Evolutionary conservation across 306 rosid genomes (phyloP).

Genomic region (Rosa multiflora): DNA sequence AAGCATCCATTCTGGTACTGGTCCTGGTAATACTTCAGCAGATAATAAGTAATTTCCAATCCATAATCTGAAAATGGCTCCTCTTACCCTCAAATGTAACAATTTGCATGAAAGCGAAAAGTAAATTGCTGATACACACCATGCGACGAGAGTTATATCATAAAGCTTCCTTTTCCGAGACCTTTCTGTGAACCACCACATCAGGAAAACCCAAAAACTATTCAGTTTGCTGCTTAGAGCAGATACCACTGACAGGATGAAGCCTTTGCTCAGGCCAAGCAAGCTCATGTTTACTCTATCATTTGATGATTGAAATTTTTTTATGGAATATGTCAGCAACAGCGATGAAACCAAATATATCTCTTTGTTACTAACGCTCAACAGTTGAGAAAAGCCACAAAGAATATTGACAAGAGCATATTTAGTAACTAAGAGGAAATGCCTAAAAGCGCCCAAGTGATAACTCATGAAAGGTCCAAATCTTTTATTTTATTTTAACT

Average conservation of each 20-base stretch:
- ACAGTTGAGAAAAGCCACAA: neutral
- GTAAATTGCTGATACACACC: neutral
- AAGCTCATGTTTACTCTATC: neutral
- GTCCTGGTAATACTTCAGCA: neutral
- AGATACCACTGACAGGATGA: neutral
- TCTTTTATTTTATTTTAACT: neutral
- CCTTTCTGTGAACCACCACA: conserved; percentile 3
- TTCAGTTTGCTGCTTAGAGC: neutral
- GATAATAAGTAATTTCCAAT: neutral
- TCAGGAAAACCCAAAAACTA: neutral
- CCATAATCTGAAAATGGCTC: neutral
- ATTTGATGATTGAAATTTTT: neutral
- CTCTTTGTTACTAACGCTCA: neutral
- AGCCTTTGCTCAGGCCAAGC: neutral
- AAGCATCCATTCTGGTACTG: neutral
- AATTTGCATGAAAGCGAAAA: neutral
- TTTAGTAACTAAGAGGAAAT: neutral
- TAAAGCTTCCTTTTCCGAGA: neutral
- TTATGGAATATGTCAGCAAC: neutral
- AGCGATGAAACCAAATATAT: neutral
- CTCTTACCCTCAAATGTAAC: neutral
- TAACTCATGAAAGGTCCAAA: neutral
- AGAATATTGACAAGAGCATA: neutral
- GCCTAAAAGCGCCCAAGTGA: neutral
- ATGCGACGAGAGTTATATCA: neutral